Evolutionary conservation across 2,329 filamentous ascomycete genomes (phyloP), one percentile per base, ranked within the genome.

Genomic region (Hypoxylon sp.): DNA sequence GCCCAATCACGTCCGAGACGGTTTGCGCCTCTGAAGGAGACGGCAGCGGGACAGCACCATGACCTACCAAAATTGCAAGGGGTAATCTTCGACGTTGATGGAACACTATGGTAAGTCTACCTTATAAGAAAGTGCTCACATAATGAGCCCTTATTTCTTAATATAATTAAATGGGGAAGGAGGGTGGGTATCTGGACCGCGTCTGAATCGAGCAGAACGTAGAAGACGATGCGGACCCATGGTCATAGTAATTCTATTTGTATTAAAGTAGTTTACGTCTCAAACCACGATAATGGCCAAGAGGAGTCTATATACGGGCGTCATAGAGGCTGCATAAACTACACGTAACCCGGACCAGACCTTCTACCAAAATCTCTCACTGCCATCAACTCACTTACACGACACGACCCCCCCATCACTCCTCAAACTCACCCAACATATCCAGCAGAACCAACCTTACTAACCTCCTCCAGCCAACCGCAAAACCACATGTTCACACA

Each of bases 401-500:
- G 2, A 3, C 46, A 14, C 17, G n/a, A n/a, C 48, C 17, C 3
- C 21, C 21, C 21, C 23, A 21, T 7, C 17, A 28, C 30, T 17
- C 30, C n/a, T 11, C 13, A 28, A 53, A 28, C 14, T 6, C n/a
- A 41, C 32, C 61, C 65, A 21, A 21, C 2, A 2, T 21, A 21
- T 5, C 28, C 17, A 3, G 17, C 7, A 21, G 38, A 21, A 43
- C 0, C 10, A n/a, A 60, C 23, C 23, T 2, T 23, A 68, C 53
- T 41, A 49, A 52, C 48, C 34, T 19, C 34, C 5, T 30, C 28
- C 69, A 97, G 94, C 78, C 83, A 94, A 63, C 95, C 95, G 0
- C 95, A 98, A 80, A 96, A 92, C 73, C 93, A 97, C 86, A 99
- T 98, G 95, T 98, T 98, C 81, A 79, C 81, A 19, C 87, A 97